phyloP scores from a whole-genome alignment of 1,284 basidiomycete species.

The Malassezia cuniculi region DNA sequence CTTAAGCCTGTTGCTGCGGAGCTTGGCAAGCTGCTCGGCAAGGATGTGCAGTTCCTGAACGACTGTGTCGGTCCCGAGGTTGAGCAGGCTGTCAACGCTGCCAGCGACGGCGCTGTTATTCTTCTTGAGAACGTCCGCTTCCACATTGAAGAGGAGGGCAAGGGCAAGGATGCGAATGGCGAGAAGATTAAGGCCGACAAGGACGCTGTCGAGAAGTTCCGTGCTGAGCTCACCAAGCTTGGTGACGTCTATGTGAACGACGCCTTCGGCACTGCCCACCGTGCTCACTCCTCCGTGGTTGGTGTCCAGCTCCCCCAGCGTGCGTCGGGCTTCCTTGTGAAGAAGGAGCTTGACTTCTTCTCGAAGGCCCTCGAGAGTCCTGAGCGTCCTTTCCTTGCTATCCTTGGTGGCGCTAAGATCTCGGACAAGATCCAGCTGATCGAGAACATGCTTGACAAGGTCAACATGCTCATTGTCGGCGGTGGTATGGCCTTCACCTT shows the following conservation, averaged over 20 bases:
- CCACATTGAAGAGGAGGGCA: conserved; percentile 96
- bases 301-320: conserved; percentile 84
- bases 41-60: conserved; percentile 59
- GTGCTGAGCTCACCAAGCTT: conserved; percentile 72
- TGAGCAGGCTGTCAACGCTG: conserved; percentile 61
- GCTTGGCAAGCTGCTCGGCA: conserved; percentile 46
- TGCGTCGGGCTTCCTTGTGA: conserved; percentile 90
- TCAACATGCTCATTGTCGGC: conserved; percentile 88
- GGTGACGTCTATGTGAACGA: conserved; percentile 98
- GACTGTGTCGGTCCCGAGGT: conserved; percentile 78
- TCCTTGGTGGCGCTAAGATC: conserved; percentile 95
- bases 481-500: conserved; percentile 99
- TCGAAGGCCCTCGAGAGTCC: conserved; percentile 91
- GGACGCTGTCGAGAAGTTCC: conserved; percentile 68
- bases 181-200: conserved; percentile 85
- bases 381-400: conserved; percentile 90
- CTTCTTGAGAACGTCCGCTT: conserved; percentile 95
- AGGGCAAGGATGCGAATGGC: conserved; percentile 78
- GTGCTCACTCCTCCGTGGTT: conserved; percentile 97
- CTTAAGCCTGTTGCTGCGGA: conserved; percentile 63
- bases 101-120: conserved; percentile 65
- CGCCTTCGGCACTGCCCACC: conserved; percentile 95
- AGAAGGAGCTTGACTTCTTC: conserved; percentile 98
- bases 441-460: conserved; percentile 98
- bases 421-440: conserved; percentile 98